Percentiles rank a stretch among this genome's conserved stretches.
Evolutionary conservation across 805 yeast species (phyloP).

Genomic region (Teunomyces panamensis): DNA sequence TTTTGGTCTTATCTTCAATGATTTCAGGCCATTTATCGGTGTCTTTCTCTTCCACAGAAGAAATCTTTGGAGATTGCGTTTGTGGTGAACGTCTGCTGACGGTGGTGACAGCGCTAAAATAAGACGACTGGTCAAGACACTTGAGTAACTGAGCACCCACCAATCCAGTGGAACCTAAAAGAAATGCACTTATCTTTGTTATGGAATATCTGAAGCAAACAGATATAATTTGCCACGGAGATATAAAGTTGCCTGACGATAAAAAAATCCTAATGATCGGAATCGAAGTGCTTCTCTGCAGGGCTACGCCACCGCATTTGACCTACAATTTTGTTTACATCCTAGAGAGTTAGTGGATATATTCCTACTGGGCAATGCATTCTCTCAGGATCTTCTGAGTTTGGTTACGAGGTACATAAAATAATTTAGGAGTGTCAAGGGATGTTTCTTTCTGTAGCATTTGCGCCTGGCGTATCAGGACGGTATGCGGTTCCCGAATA

Average conservation of each 20-base stretch:
- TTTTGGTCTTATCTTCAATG: constrained; percentile 29
- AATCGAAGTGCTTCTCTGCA: neutral
- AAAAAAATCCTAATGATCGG: neutral
- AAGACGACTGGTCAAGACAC: constrained; percentile 34
- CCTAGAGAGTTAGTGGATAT: too few relatives aligned
- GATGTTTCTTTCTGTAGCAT: neutral
- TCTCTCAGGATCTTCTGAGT: neutral
- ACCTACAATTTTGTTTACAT: too few relatives aligned
- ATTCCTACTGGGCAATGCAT: too few relatives aligned
- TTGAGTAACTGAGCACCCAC: constrained; percentile 61
- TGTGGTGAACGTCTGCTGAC: constrained; percentile 49
- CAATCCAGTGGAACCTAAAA: constrained; percentile 76
- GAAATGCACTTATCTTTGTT: constrained; percentile 13
- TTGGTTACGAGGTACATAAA: neutral
- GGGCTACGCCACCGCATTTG: neutral
- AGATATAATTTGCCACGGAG: neutral
- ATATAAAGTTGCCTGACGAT: neutral
- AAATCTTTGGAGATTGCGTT: constrained; percentile 28
- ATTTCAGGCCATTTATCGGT: constrained; percentile 48
- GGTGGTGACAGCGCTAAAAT: constrained; percentile 43
- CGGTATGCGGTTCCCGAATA: neutral
- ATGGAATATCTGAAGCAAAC: neutral
- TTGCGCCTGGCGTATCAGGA: neutral
- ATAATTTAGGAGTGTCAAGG: neutral
- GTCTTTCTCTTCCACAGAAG: constrained; percentile 44